Evolutionary conservation across 1,284 basidiomycete genomes (phyloP).

Genomic region (Irpex lacteus): DNA sequence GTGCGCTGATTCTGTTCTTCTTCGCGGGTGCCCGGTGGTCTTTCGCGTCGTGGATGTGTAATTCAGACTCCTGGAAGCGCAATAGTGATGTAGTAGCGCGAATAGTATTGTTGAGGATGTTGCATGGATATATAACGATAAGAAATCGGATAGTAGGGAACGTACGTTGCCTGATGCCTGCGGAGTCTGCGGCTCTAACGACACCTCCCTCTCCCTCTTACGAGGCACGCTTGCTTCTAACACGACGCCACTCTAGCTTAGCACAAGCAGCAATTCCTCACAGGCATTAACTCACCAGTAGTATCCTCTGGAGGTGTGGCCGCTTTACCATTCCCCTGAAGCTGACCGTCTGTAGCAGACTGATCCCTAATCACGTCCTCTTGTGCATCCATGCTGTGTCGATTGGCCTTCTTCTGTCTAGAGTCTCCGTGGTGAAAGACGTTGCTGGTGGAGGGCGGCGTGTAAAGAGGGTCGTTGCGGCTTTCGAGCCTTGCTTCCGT

Average conservation of each 20-base stretch:
- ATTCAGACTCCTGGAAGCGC: slow-evolving; percentile 41
- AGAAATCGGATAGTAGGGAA: slow-evolving; percentile 18
- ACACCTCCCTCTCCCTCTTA: slow-evolving; percentile 75
- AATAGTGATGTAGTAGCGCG: slow-evolving; percentile 3
- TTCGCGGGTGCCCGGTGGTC: slow-evolving; percentile 59
- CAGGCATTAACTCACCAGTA: neutral
- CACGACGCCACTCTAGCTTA: neutral
- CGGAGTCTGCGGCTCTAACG: slow-evolving; percentile 62
- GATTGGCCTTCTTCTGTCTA: neutral
- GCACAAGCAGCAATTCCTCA: neutral
- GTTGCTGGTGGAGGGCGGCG: neutral
- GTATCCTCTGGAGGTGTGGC: slow-evolving; percentile 10
- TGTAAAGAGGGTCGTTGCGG: slow-evolving; percentile 1
- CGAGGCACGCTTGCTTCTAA: slow-evolving; percentile 16
- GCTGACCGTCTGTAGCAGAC: neutral
- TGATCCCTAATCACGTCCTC: neutral
- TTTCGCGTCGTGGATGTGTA: slow-evolving; percentile 29
- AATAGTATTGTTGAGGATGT: slow-evolving; percentile 5
- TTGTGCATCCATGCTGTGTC: neutral
- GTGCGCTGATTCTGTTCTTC: slow-evolving; percentile 58
- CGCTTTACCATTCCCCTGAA: neutral
- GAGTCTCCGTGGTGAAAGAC: neutral
- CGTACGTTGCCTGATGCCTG: slow-evolving; percentile 37
- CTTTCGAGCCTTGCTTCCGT: neutral
- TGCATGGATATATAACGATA: slow-evolving; percentile 12